Conservation (phyloP, 768 basidiomycete species). For the Crepidotus variabilis region DNA sequence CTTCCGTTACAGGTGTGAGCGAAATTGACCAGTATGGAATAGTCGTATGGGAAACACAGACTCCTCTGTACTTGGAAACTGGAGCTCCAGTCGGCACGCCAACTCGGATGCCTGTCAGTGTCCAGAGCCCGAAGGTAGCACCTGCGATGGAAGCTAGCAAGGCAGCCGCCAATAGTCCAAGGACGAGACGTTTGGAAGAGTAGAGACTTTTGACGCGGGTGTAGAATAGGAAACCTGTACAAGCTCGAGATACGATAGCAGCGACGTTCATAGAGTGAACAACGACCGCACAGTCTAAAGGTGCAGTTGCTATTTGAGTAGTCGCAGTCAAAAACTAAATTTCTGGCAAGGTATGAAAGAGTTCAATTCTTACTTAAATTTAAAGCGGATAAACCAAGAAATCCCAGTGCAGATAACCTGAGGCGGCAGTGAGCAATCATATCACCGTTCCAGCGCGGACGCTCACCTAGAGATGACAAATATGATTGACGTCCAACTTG, state of each 20-base stretch:
- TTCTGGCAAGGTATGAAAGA: no score
- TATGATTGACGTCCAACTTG: no score
- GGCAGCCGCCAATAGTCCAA: neutral
- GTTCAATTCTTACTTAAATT: no score
- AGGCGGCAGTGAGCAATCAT: no score
- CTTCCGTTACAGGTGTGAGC: neutral
- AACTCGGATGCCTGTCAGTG: neutral
- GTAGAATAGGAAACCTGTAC: neutral
- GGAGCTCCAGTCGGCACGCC: no score
- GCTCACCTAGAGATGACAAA: no score
- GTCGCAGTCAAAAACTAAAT: no score
- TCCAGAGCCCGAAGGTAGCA: neutral
- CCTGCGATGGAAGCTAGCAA: neutral
- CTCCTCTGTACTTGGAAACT: neutral
- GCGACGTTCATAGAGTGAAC: neutral
- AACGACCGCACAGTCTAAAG: neutral
- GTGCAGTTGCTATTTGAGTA: neutral
- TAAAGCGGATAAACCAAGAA: no score
- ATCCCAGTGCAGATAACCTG: no score
- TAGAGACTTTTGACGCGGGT: neutral
- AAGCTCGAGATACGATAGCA: neutral
- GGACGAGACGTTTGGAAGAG: neutral
- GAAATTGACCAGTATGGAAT: neutral
- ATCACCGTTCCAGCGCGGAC: no score
- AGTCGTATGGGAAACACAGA: neutral